Percentiles rank a stretch among this genome's conserved stretches.
phyloP scores from a whole-genome alignment of 2,329 filamentous ascomycete genomes.

The Penicillium concentricum region DNA sequence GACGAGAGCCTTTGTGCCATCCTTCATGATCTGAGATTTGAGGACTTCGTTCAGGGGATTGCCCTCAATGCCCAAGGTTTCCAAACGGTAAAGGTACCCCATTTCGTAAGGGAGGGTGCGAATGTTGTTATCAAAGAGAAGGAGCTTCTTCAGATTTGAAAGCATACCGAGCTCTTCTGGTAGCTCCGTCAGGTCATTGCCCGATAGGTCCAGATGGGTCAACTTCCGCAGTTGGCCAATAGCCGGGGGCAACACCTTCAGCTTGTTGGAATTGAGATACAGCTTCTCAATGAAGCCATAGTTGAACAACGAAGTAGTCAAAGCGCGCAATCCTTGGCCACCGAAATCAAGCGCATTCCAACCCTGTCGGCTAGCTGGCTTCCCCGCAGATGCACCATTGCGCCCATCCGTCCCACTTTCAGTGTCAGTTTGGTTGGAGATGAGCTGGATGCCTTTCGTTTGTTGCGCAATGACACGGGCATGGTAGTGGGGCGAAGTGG shows the following conservation, averaged over 20 bases:
- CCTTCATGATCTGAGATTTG: conserved; percentile 80
- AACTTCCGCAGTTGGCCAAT: conserved; percentile 82
- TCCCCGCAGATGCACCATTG: conserved; percentile 64
- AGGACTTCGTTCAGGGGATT: conserved; percentile 77
- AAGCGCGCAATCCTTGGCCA: conserved; percentile 85
- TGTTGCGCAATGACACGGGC: conserved; percentile 49
- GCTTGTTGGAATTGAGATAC: conserved; percentile 90
- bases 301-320: conserved; percentile 75
- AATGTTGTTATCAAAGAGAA: conserved; percentile 89
- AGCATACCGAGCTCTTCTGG: conserved; percentile 96
- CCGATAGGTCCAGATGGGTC: conserved; percentile 80
- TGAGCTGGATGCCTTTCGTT: conserved; percentile 46
- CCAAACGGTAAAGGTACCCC: conserved; percentile 82
- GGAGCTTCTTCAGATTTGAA: conserved; percentile 79
- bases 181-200: conserved; percentile 78
- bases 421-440: conserved; percentile 50
- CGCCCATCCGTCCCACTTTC: conserved; percentile 55
- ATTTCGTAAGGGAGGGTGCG: conserved; percentile 79
- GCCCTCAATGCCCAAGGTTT: conserved; percentile 87
- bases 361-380: conserved; percentile 63
- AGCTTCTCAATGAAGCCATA: conserved; percentile 90
- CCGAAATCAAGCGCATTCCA: conserved; percentile 95
- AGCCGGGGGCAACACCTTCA: conserved; percentile 72
- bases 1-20: conserved; percentile 82
- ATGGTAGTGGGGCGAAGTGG: conserved; percentile 71